These are phyloP conservation scores for Ajuga chamaepitys DNA, from an alignment of 257 asterid genomes.

Conservation along the genomic window DNA sequence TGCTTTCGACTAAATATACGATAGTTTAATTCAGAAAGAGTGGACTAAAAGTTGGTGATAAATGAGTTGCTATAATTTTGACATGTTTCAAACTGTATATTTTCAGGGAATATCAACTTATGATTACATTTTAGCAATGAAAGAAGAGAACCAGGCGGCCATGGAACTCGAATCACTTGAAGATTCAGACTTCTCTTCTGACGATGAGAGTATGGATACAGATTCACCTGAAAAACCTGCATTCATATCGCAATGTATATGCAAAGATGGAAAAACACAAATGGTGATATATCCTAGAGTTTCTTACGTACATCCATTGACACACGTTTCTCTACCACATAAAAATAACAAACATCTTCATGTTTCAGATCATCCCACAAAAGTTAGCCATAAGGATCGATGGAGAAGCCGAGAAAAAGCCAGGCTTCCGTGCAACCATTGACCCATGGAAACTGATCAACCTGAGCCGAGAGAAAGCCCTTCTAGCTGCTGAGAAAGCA, in stretches of 20 bases:
- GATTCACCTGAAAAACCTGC: conserved; percentile 58
- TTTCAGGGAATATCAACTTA: conserved; percentile 94
- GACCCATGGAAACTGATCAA: conserved; percentile 90
- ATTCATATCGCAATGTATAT: conserved; percentile 32
- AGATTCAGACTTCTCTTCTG: conserved; percentile 75
- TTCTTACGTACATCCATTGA: not conserved
- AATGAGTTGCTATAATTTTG: not conserved
- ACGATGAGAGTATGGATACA: conserved; percentile 40
- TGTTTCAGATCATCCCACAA: conserved; percentile 40
- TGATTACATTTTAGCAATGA: conserved; percentile 92
- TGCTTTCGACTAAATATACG: too few relatives aligned
- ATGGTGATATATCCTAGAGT: conserved; percentile 37
- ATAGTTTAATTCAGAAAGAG: not conserved
- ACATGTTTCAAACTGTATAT: conserved; percentile 11
- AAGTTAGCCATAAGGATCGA: conserved; percentile 74
- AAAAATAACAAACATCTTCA: not conserved
- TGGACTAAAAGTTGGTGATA: not conserved
- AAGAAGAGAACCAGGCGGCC: conserved; percentile 57
- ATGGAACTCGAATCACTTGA: conserved; percentile 63
- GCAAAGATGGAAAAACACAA: conserved; percentile 37
- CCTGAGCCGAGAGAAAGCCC: conserved; percentile 78
- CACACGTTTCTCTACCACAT: not conserved
- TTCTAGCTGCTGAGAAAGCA: conserved; percentile 62
- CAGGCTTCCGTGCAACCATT: conserved; percentile 75
- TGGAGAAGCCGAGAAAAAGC: conserved; percentile 52